Evolutionary conservation across 148 eudicot species (phyloP).

Genomic region (Drosera capensis): DNA sequence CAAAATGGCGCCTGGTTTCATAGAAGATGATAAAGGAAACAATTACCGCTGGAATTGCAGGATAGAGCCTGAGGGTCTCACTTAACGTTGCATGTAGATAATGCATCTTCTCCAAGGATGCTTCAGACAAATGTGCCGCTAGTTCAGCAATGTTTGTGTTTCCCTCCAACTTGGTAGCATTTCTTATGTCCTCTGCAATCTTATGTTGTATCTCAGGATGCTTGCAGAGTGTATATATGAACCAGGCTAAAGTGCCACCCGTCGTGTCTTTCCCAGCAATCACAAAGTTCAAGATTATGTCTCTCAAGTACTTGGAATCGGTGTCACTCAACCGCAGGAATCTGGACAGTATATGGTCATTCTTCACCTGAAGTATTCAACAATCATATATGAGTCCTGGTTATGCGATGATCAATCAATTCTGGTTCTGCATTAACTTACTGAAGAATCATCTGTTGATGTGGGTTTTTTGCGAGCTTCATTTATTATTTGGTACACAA

Average conservation of each 20-base stretch:
- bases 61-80: conserved; percentile 72
- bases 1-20: too few species aligned
- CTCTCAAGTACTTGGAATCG: conserved; percentile 51
- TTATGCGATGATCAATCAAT: too few species aligned
- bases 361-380: conserved; percentile 18
- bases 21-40: neutral
- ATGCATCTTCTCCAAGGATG: conserved; percentile 66
- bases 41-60: conserved; percentile 72
- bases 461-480: conserved; percentile 15
- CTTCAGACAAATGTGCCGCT: conserved; percentile 28
- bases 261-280: conserved; percentile 87
- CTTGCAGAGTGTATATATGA: conserved; percentile 56
- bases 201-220: conserved; percentile 46
- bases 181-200: conserved; percentile 36
- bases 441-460: neutral
- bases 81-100: conserved; percentile 65
- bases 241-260: conserved; percentile 66
- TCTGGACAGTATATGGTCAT: conserved; percentile 58
- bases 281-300: conserved; percentile 58
- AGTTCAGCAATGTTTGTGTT: conserved; percentile 13
- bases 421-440: conserved; percentile 3
- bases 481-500: conserved; percentile 41
- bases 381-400: neutral
- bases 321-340: conserved; percentile 27
- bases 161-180: conserved; percentile 9